phyloP scores from a whole-genome alignment of 2,329 filamentous ascomycete genomes.

The Trichoderma sp. region DNA sequence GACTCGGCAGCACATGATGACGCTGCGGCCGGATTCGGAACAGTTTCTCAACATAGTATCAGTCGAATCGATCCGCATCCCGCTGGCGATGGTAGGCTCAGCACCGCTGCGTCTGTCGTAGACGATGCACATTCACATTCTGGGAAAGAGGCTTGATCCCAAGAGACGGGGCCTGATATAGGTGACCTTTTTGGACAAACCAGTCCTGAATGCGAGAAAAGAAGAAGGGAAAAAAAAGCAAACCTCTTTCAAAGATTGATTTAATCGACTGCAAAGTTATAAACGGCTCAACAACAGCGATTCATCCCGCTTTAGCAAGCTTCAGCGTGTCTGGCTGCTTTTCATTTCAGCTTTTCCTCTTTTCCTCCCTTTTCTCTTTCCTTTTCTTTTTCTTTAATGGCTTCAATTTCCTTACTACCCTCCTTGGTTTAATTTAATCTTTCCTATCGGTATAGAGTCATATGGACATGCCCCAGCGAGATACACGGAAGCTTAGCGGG shows the following conservation, averaged over 20 bases:
- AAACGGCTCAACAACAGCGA: background rate
- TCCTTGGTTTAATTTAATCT: slow-evolving; percentile 12
- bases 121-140: slow-evolving; percentile 35
- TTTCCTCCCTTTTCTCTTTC: background rate
- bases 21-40: slow-evolving; percentile 56
- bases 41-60: slow-evolving; percentile 59
- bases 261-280: background rate
- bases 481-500: background rate
- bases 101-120: slow-evolving; percentile 59
- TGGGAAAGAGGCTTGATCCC: background rate
- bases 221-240: background rate
- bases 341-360: background rate
- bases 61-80: slow-evolving; percentile 54
- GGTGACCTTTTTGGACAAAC: background rate
- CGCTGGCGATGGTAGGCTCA: slow-evolving; percentile 48
- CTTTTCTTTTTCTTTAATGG: background rate
- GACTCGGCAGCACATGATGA: slow-evolving; percentile 46
- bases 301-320: background rate
- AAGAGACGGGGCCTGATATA: background rate
- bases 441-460: slow-evolving; percentile 6
- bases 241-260: background rate
- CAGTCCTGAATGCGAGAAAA: background rate
- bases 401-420: background rate
- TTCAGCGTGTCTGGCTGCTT: slow-evolving; percentile 12
- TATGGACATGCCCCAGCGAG: slow-evolving; percentile 1